Conservation (phyloP, 2,329 filamentous ascomycete genomes). For the Colletotrichum lupini region DNA sequence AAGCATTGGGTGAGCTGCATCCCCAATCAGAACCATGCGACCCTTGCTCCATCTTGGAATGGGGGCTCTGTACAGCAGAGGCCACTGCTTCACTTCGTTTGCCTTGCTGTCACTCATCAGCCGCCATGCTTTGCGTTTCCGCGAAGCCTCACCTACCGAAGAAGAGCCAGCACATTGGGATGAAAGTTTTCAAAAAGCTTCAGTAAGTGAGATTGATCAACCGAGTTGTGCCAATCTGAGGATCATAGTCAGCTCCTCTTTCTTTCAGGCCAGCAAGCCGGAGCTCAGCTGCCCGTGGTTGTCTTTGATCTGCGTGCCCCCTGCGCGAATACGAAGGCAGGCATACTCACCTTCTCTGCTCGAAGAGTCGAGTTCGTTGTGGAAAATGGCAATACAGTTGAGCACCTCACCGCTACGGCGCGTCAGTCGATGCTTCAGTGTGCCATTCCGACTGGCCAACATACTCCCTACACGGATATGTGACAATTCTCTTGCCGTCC, state of each 20-base stretch:
- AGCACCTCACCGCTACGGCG: constrained; percentile 42
- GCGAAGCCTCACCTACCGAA: constrained; percentile 39
- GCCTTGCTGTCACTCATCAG: constrained; percentile 42
- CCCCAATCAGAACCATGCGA: constrained; percentile 46
- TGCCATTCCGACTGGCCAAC: not conserved
- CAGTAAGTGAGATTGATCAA: constrained; percentile 43
- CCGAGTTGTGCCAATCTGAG: constrained; percentile 33
- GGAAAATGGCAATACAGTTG: constrained; percentile 49
- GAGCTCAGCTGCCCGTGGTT: too few species aligned
- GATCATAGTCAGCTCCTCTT: not conserved
- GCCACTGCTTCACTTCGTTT: constrained; percentile 48
- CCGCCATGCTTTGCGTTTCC: not conserved
- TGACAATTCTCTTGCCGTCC: constrained; percentile 42
- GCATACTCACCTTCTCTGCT: constrained; percentile 16
- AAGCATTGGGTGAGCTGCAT: constrained; percentile 52
- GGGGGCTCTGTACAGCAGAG: constrained; percentile 47
- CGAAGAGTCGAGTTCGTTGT: constrained; percentile 38
- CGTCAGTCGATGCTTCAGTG: not conserved
- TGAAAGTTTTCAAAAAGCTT: constrained; percentile 43
- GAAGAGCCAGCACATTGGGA: constrained; percentile 40
- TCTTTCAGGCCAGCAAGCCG: not conserved
- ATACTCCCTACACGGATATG: constrained; percentile 48
- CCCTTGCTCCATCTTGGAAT: constrained; percentile 46
- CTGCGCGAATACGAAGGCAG: not conserved
- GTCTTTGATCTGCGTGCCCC: too few species aligned